These are phyloP conservation scores for Penicillium angulare DNA, from an alignment of 495 filamentous ascomycete genomes.

Conservation along the genomic window DNA sequence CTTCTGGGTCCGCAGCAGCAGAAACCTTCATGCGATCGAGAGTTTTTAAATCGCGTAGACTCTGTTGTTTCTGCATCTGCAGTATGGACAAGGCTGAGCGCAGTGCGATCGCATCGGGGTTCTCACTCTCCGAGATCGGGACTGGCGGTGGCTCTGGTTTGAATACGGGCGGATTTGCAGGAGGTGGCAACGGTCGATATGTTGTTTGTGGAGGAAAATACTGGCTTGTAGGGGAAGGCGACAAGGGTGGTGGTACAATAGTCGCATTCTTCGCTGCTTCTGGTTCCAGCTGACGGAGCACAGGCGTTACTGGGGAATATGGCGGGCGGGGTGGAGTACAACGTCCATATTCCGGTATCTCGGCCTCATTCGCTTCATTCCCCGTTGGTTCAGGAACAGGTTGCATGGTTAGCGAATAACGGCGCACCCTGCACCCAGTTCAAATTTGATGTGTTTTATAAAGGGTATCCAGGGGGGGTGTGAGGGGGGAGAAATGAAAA, in stretches of 20 bases:
- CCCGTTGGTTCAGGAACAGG: neutral
- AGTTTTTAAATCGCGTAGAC: slow-evolving; percentile 63
- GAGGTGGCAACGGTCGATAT: slow-evolving; percentile 15
- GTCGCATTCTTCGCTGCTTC: slow-evolving; percentile 29
- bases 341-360: neutral
- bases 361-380: neutral
- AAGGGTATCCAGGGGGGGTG: neutral
- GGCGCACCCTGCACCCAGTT: too few species aligned
- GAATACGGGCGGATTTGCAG: slow-evolving; percentile 25
- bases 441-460: too few species aligned
- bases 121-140: slow-evolving; percentile 72
- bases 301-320: slow-evolving; percentile 49
- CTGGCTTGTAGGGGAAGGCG: slow-evolving; percentile 30
- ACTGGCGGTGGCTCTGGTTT: slow-evolving; percentile 53
- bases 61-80: slow-evolving; percentile 77
- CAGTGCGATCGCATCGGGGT: slow-evolving; percentile 82
- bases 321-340: slow-evolving; percentile 44
- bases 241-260: slow-evolving; percentile 37
- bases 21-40: slow-evolving; percentile 61
- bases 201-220: neutral
- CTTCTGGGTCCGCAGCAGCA: slow-evolving; percentile 65
- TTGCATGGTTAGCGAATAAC: neutral
- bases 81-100: slow-evolving; percentile 76
- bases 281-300: slow-evolving; percentile 40
- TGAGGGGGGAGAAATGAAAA: neutral